These are phyloP conservation scores for Penicillium sp. DNA, from an alignment of 2,329 filamentous ascomycete species.

Conservation along the genomic window DNA sequence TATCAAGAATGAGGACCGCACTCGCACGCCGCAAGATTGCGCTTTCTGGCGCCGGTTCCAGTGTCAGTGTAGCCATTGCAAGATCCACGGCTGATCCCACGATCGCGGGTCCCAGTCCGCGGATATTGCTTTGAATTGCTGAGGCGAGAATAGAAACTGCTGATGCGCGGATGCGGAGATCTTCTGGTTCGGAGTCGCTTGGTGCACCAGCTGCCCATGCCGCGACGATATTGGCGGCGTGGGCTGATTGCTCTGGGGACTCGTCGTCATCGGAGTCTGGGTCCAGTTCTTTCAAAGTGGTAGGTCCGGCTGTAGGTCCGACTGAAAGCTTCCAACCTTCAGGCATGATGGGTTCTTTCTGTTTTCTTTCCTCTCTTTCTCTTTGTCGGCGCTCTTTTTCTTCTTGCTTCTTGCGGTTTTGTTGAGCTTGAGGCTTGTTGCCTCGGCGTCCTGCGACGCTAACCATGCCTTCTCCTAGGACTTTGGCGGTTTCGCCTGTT, in stretches of 20 bases:
- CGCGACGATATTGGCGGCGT: conserved; percentile 39
- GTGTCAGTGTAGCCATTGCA: conserved; percentile 38
- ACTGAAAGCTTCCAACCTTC: conserved; percentile 32
- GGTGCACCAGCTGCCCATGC: conserved; percentile 42
- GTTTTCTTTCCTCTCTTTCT: conserved; percentile 31
- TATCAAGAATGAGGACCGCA: conserved; percentile 40
- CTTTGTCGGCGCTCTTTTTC: conserved; percentile 27
- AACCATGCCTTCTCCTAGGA: conserved; percentile 41
- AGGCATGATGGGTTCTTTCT: conserved; percentile 25
- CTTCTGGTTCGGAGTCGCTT: conserved; percentile 42
- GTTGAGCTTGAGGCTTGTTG: conserved; percentile 36
- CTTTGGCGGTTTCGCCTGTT: conserved; percentile 36
- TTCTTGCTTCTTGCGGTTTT: conserved; percentile 25
- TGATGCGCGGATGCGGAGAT: conserved; percentile 44
- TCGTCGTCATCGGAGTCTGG: conserved; percentile 35
- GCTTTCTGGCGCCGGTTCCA: conserved; percentile 37
- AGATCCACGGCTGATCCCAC: conserved; percentile 40
- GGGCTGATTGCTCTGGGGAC: conserved; percentile 33
- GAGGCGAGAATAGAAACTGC: conserved; percentile 45
- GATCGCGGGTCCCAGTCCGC: conserved; percentile 37
- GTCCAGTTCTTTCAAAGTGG: conserved; percentile 1
- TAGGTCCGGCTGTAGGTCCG: conserved; percentile 10
- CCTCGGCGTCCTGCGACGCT: conserved; percentile 42
- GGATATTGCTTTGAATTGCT: conserved; percentile 41
- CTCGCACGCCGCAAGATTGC: conserved; percentile 45